Base-by-base conservation (phyloP, 345 rosid genomes). In the Acer saccharum region DNA sequence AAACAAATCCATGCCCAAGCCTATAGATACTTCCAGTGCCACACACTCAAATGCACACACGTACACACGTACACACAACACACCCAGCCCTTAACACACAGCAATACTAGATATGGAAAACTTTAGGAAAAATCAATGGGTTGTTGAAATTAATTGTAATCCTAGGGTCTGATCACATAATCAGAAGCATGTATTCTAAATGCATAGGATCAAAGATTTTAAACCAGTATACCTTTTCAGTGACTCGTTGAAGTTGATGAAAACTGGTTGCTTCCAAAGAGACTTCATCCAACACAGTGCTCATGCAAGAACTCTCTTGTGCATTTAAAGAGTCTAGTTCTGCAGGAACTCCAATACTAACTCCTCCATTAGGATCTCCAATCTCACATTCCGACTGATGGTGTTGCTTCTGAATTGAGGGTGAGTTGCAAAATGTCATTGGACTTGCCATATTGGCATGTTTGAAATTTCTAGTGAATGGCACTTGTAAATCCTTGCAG, bases 211-310 rank as follows among this genome's bases (percentile, higher is more conserved):
- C 50, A 35, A 64, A 21, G 23, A 29, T 1, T n/a, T 55, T 35
- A 58, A 62, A 77, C 7, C 8, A 25, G 18, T 62, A 57, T 86
- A 93, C 94, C 91, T 90, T 90, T 82, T 90, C 93, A 83, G 85
- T 87, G 72, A 92, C 96, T 76, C 85, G 92, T 77, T 90, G 98
- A 76, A 94, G 97, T 78, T 94, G 98, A 66, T 85, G 84, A 82
- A 92, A 92, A 85, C 98, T 94, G 68, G 89, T 88, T 73, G 91
- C 94, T 76, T 94, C 92, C 65, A 88, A 80, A 39, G 98, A 92
- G 84, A 87, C 82, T 81, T 85, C 97, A 87, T 89, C 88, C 82
- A 87, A 78, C 52, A 83, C 79, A 81, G 95, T 87, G 78, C 93
- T 88, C 85, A 79, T 75, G 77, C 84, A 85, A 76, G 93, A 90